These are phyloP conservation scores for Quercus lobata DNA, from an alignment of 331 rosid species.

Conservation along the genomic window DNA sequence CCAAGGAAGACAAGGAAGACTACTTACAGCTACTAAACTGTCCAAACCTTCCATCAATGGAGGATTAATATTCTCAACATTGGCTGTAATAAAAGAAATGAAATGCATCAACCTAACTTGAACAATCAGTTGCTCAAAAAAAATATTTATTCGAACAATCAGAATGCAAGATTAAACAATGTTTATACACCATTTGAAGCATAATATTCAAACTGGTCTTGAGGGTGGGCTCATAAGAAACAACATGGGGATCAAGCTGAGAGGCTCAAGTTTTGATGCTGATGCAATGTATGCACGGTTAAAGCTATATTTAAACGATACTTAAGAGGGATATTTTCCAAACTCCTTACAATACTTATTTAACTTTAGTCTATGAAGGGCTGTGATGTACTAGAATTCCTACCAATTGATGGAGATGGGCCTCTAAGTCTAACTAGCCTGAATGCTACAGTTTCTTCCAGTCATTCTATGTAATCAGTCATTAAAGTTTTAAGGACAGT, in stretches of 20 bases:
- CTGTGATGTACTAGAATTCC: background rate
- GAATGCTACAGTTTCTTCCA: too few species aligned
- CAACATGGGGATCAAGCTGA: background rate
- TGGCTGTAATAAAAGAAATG: slow-evolving; percentile 37
- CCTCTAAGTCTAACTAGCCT: too few species aligned
- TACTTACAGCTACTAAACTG: slow-evolving; percentile 52
- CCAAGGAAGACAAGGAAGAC: background rate
- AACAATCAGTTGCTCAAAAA: background rate
- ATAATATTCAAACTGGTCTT: background rate
- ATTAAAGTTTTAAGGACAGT: background rate
- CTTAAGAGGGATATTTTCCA: background rate
- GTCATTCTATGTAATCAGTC: background rate
- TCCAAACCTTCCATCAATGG: slow-evolving; percentile 80
- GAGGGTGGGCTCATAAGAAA: background rate
- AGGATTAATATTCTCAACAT: slow-evolving; percentile 58
- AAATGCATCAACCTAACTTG: slow-evolving; percentile 12
- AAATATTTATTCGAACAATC: background rate
- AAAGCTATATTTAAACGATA: background rate
- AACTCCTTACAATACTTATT: background rate
- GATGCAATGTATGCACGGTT: background rate
- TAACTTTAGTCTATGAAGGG: background rate
- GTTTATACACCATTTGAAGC: background rate
- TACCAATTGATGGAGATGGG: too few species aligned
- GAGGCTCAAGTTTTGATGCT: background rate
- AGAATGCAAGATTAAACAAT: background rate